A percentile compares a stretch with the other conserved stretches of the same genome.
These are phyloP conservation scores for Ceratocystis cubensis DNA, from an alignment of 2,329 filamentous ascomycete genomes.

Conservation along the genomic window DNA sequence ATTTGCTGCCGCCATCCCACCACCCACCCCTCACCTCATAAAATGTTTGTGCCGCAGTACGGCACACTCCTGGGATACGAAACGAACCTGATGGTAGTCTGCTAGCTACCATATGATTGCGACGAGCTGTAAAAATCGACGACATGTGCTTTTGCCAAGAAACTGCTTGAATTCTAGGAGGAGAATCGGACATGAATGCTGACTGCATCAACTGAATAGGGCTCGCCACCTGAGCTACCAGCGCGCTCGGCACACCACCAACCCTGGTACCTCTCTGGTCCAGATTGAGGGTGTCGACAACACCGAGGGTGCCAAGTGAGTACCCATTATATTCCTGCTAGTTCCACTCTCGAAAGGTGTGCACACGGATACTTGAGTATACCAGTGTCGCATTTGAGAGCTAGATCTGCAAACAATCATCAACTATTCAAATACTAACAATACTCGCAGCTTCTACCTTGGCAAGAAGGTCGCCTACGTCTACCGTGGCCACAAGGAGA, in stretches of 20 bases:
- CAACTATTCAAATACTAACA: slow-evolving; percentile 24
- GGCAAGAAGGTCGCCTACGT: slow-evolving; percentile 99
- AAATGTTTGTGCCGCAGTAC: not conserved
- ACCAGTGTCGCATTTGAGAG: not conserved
- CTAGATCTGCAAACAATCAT: not conserved
- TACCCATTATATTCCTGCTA: slow-evolving; percentile 24
- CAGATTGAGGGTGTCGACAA: slow-evolving; percentile 98
- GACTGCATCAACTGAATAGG: slow-evolving; percentile 37
- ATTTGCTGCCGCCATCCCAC: not conserved
- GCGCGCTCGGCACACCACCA: slow-evolving; percentile 83
- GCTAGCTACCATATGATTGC: not conserved
- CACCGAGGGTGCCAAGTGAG: slow-evolving; percentile 75
- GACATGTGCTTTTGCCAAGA: slow-evolving; percentile 20
- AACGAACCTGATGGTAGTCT: not conserved
- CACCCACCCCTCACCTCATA: not conserved
- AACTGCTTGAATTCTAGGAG: not conserved
- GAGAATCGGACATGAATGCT: slow-evolving; percentile 17
- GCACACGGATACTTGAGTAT: not conserved
- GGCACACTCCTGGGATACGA: not conserved
- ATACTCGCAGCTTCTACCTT: slow-evolving; percentile 63
- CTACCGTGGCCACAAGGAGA: slow-evolving; percentile 89
- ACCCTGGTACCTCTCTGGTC: slow-evolving; percentile 84
- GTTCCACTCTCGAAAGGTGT: not conserved
- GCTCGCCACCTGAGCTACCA: slow-evolving; percentile 97
- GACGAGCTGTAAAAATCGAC: slow-evolving; percentile 15